Conservation (phyloP, 805 yeast species). For the Lachancea waltii region DNA sequence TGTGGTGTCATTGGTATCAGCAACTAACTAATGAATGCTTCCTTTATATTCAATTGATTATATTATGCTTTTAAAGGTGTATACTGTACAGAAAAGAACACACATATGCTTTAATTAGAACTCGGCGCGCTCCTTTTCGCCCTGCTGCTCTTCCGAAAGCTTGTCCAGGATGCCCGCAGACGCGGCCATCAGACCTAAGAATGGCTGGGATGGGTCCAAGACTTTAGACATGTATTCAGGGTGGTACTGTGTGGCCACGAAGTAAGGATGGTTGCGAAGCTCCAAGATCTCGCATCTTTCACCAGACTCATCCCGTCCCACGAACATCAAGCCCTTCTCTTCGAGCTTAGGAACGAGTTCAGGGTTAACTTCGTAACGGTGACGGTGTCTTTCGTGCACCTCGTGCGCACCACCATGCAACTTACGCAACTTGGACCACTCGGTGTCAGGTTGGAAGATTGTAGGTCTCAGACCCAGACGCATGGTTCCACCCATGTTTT, state of each 20-base stretch:
- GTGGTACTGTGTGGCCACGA: slow-evolving; percentile 94
- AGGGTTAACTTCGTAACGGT: slow-evolving; percentile 96
- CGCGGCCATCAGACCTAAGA: slow-evolving; percentile 94
- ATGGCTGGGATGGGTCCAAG: slow-evolving; percentile 92
- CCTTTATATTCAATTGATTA: slow-evolving; percentile 1
- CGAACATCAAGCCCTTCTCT: slow-evolving; percentile 71
- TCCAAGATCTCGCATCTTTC: slow-evolving; percentile 94
- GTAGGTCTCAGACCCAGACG: slow-evolving; percentile 93
- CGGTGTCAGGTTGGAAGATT: slow-evolving; percentile 60
- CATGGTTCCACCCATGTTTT: slow-evolving; percentile 98
- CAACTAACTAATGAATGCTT: slow-evolving; percentile 9
- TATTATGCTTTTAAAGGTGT: not conserved
- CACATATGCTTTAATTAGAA: no score
- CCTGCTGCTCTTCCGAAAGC: slow-evolving; percentile 35
- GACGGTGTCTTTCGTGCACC: slow-evolving; percentile 94
- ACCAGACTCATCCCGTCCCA: slow-evolving; percentile 87
- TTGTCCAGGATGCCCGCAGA: slow-evolving; percentile 74
- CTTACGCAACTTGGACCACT: slow-evolving; percentile 64
- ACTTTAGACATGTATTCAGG: slow-evolving; percentile 97
- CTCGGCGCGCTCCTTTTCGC: slow-evolving; percentile 18
- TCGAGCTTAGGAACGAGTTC: slow-evolving; percentile 65
- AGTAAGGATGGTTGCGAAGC: slow-evolving; percentile 80
- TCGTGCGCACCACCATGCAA: slow-evolving; percentile 65
- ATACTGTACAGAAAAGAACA: not conserved
- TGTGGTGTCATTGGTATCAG: slow-evolving; percentile 89